Evolutionary conservation across 768 basidiomycete species (phyloP), one percentile per base, ranked within the genome.

Genomic region (Coprinopsis marcescibilis): DNA sequence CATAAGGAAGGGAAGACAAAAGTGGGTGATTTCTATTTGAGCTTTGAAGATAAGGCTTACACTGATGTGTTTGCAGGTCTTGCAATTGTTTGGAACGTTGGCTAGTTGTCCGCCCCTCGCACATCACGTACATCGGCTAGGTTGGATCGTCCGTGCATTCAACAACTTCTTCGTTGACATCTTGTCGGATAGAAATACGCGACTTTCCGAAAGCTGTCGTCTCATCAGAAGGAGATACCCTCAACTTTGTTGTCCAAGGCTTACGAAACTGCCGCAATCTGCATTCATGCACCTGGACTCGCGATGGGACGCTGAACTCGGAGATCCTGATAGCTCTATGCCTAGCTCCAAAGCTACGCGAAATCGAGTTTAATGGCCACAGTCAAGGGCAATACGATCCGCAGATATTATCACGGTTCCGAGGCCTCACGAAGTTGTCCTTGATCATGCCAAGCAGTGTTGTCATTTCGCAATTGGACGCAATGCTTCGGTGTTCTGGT

Each of bases 321-420:
- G 64, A 66, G 1, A 75, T 87, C 26, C 68, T 91, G 7, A 52
- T 66, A n/a, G 73, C 76, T 14, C 63, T 90, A 4, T 62, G 61
- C 4, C 37, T 57, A 10, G 75, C 69, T 15, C 53, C 58, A 1
- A 53, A 64, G 1, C 64, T 90, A 6, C 55, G 62, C 23, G 79
- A 80, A 40, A 63, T 90, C 2, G 83, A 87, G 57, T 75, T 91
- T 33, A 91, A 90, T 45, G 88, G 87, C 1, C 72, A 78, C 43
- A 69, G 70, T 53, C 69, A 71, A 34, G 70, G 71, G 32, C 66
- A 78, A 44, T 86, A 84, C 52, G 64, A 82, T 50, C 77, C 83
- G 0, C 41, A 42, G 1, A 53, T 77, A 3, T 69, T 91, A 2
- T 48, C 65, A 7, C 63, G 53, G 1, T 83, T 90, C 56, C 64